phyloP scores from a whole-genome alignment of 495 filamentous ascomycete species.

The Neurospora cerealis region DNA sequence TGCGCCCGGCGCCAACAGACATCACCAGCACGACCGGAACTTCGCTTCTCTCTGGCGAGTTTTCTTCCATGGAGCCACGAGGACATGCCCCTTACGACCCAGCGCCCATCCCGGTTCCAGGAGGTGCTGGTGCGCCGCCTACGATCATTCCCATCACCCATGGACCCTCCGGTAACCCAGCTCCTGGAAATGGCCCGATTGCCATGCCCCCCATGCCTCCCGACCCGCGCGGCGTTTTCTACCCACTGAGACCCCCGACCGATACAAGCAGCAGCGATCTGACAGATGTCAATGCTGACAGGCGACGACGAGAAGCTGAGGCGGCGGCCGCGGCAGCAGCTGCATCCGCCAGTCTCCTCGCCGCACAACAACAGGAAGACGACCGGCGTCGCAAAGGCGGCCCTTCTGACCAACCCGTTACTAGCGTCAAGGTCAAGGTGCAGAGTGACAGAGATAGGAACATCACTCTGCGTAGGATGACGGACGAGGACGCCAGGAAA shows the following conservation, averaged over 20 bases:
- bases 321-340: conserved; percentile 41
- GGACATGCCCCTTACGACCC: conserved; percentile 21
- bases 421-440: conserved; percentile 68
- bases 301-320: conserved; percentile 35
- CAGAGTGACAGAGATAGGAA: conserved; percentile 64
- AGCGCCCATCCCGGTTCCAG: not conserved
- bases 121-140: not conserved
- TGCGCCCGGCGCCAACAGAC: conserved; percentile 25
- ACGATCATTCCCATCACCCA: conserved; percentile 31
- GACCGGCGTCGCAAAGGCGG: conserved; percentile 27
- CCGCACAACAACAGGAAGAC: conserved; percentile 24
- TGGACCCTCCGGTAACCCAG: not conserved
- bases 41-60: conserved; percentile 27
- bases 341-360: conserved; percentile 31
- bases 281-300: conserved; percentile 23
- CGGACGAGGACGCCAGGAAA: conserved; percentile 62
- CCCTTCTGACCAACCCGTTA: conserved; percentile 43
- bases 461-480: conserved; percentile 70
- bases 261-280: conserved; percentile 33
- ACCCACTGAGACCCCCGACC: conserved; percentile 46
- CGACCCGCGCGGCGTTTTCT: conserved; percentile 48
- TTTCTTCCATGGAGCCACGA: conserved; percentile 26
- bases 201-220: conserved; percentile 40
- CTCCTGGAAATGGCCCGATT: conserved; percentile 14
- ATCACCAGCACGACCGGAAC: conserved; percentile 16